phyloP scores from a whole-genome alignment of 2,329 filamentous ascomycete species.

The Podosphaera aphanis region DNA sequence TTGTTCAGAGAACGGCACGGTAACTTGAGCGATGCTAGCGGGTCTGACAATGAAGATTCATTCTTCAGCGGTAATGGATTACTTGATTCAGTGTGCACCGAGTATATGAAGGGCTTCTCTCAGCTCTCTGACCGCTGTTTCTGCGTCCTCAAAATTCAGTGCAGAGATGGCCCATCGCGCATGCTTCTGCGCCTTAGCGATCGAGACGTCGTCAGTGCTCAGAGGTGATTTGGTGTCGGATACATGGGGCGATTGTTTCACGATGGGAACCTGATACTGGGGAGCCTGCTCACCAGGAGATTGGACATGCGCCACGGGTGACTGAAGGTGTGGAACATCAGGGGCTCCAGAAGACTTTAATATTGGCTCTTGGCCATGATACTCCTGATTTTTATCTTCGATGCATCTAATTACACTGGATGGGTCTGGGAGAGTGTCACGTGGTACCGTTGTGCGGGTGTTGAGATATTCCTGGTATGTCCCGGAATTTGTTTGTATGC shows the following conservation, averaged over 20 bases:
- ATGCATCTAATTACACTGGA: not conserved
- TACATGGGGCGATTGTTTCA: not conserved
- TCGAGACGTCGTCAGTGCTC: conserved; percentile 40
- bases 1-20: too few relatives aligned
- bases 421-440: conserved; percentile 10
- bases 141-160: conserved; percentile 84
- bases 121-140: conserved; percentile 71
- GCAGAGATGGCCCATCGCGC: conserved; percentile 93
- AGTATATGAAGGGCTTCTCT: conserved; percentile 37
- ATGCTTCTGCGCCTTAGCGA: conserved; percentile 74
- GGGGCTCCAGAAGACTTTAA: not conserved
- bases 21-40: too few relatives aligned
- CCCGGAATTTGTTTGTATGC: conserved; percentile 16
- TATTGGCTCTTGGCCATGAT: not conserved
- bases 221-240: not conserved
- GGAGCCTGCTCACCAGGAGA: not conserved
- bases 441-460: conserved; percentile 8
- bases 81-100: conserved; percentile 12
- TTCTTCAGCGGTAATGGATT: too few relatives aligned
- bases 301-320: not conserved
- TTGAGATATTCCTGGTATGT: conserved; percentile 8
- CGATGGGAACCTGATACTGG: not conserved
- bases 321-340: not conserved
- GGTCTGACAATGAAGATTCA: too few relatives aligned
- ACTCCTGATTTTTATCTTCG: not conserved